phyloP scores from a whole-genome alignment of 305 asterid species.

The Striga hermonthica region DNA sequence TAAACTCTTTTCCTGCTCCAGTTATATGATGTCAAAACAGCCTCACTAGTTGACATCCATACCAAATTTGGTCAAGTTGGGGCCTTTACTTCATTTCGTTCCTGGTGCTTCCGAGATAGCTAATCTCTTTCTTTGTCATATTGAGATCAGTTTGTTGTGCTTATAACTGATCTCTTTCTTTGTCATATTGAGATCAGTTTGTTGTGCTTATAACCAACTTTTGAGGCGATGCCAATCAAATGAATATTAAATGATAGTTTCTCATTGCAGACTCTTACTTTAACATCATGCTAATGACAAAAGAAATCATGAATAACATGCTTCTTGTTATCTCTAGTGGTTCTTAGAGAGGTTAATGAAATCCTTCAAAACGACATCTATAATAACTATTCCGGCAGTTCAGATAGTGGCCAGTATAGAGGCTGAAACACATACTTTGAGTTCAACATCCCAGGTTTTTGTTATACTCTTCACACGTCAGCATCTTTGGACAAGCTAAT shows the following conservation, averaged over 20 bases:
- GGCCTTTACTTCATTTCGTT: neutral
- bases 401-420: neutral
- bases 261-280: neutral
- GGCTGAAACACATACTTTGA: neutral
- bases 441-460: neutral
- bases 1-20: slow-evolving; percentile 3
- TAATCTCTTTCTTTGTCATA: slow-evolving; percentile 1
- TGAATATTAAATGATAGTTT: neutral
- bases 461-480: neutral
- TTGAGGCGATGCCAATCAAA: neutral
- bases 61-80: neutral
- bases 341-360: neutral
- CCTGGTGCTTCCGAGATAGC: neutral
- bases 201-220: neutral
- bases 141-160: neutral
- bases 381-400: neutral
- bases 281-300: neutral
- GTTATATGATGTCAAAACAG: slow-evolving; percentile 16
- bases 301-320: neutral
- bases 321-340: neutral
- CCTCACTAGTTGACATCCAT: slow-evolving; percentile 6
- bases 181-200: neutral
- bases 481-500: no score
- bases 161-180: neutral
- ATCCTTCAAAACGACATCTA: neutral